These are phyloP conservation scores for Xylaria nigripes DNA, from an alignment of 495 filamentous ascomycete genomes.

Conservation along the genomic window DNA sequence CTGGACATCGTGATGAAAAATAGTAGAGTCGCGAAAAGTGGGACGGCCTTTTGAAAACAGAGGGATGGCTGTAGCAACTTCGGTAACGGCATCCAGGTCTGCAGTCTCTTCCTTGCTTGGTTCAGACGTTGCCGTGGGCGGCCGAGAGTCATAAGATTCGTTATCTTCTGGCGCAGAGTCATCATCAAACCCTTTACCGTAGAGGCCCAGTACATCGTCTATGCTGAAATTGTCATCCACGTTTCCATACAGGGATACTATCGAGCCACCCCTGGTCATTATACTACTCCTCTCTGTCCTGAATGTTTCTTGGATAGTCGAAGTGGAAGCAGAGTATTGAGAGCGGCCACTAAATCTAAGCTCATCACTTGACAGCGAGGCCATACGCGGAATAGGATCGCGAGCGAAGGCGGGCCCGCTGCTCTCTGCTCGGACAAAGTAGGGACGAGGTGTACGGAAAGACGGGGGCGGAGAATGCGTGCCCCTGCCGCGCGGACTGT, in stretches of 20 bases:
- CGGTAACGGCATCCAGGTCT: slow-evolving; percentile 39
- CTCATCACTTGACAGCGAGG: slow-evolving; percentile 41
- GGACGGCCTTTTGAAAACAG: slow-evolving; percentile 15
- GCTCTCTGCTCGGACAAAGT: slow-evolving; percentile 26
- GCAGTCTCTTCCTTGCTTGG: slow-evolving; percentile 28
- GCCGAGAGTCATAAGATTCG: slow-evolving; percentile 16
- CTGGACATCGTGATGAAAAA: slow-evolving; percentile 30
- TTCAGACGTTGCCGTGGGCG: slow-evolving; percentile 26
- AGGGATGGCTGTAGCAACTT: slow-evolving; percentile 18
- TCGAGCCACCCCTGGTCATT: slow-evolving; percentile 68
- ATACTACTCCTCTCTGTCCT: slow-evolving; percentile 77
- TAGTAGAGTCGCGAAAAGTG: slow-evolving; percentile 31
- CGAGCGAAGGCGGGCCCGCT: slow-evolving; percentile 21
- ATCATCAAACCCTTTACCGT: slow-evolving; percentile 72
- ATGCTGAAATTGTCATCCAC: slow-evolving; percentile 71
- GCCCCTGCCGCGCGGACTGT: slow-evolving; percentile 16
- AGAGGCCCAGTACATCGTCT: slow-evolving; percentile 91
- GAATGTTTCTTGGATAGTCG: slow-evolving; percentile 58
- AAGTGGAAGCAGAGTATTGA: slow-evolving; percentile 58
- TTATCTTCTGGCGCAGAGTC: slow-evolving; percentile 36
- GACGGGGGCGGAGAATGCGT: slow-evolving; percentile 15
- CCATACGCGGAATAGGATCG: slow-evolving; percentile 36
- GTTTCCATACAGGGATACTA: slow-evolving; percentile 52
- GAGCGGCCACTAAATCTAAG: slow-evolving; percentile 67
- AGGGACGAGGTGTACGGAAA: slow-evolving; percentile 19